phyloP scores from a whole-genome alignment of 495 filamentous ascomycete species.

The Tuber borchii region DNA sequence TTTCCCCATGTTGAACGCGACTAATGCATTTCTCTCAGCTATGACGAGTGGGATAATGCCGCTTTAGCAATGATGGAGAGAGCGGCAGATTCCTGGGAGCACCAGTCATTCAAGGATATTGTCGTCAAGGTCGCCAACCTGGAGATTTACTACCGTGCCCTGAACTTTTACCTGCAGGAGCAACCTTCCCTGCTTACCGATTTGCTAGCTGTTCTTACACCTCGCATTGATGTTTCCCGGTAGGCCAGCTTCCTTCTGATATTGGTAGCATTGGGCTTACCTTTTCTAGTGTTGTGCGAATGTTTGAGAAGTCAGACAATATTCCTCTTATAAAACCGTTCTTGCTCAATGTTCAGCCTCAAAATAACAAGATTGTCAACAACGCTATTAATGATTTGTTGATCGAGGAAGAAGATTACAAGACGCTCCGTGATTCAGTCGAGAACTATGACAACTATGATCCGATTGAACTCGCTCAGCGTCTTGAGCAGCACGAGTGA shows the following conservation, averaged over 20 bases:
- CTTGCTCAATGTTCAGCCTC: conserved; percentile 88
- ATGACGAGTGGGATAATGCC: conserved; percentile 98
- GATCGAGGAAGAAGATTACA: conserved; percentile 99
- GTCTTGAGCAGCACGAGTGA: conserved; percentile 83
- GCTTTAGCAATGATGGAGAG: conserved; percentile 99
- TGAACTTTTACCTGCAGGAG: conserved; percentile 97
- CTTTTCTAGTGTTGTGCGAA: conserved; percentile 65
- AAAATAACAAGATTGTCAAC: conserved; percentile 98
- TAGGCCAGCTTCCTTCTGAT: conserved; percentile 6
- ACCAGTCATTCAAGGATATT: conserved; percentile 99
- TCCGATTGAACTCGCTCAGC: conserved; percentile 85
- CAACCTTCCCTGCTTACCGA: conserved; percentile 94
- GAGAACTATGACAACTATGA: conserved; percentile 99
- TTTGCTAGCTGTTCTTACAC: conserved; percentile 80
- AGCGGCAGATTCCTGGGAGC: conserved; percentile 96
- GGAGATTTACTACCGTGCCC: conserved; percentile 95
- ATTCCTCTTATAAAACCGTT: conserved; percentile 98
- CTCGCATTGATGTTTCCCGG: conserved; percentile 94
- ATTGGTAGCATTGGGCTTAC: conserved; percentile 4
- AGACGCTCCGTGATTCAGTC: conserved; percentile 94
- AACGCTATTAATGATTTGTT: conserved; percentile 96
- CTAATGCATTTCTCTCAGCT: conserved; percentile 42
- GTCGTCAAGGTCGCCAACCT: conserved; percentile 96
- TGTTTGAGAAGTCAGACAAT: conserved; percentile 98
- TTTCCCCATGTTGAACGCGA: not conserved